Evolutionary conservation across 2,329 filamentous ascomycete species (phyloP), one percentile per base, ranked within the genome.

Genomic region (Colletotrichum sp.): DNA sequence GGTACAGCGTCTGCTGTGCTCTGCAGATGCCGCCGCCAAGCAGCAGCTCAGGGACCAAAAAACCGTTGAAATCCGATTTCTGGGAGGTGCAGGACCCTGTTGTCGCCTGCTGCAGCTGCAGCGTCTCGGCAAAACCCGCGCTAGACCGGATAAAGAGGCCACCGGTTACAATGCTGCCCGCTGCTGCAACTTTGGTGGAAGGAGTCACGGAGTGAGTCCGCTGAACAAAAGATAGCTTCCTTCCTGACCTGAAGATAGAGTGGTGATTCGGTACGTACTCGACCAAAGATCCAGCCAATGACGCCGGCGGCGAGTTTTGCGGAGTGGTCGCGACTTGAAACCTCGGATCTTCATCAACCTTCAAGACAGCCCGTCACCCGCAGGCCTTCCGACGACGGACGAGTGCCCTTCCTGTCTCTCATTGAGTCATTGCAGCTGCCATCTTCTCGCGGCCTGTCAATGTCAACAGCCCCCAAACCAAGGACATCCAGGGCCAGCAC

Each of bases 291-390:
- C 9, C 16, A 26, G 13, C 43, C 34, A 62, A 43, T 48, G 52
- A 66, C 24, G n/a, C 70, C 26, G 65, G 18, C 38, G 56, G 66
- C 30, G 58, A 34, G 32, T 56, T 66, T 24, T 58, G 34, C 21
- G 38, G 13, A 43, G 34, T 56, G 34, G 38, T 26, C 60, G 67
- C 21, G 28, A 75, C 64, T 36, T 75, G 73, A 75, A 75, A 75
- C 73, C 66, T 72, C 73, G 69, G 64, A 75, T 60, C 64, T 68
- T 36, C 70, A 30, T 58, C 70, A 65, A 58, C 56, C 73, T 60
- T 68, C 72, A 38, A 67, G 16, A 71, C 67, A 48, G 43, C 43
- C n/a, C 43, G 43, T 48, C 43, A 38, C 18, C 52, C 48, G 60
- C 60, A 21, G 34, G 18, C 55, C 34, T 67, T 75, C 73, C 60